Conservation (phyloP, 129 eudicot species). For the Artemisia argyi region DNA sequence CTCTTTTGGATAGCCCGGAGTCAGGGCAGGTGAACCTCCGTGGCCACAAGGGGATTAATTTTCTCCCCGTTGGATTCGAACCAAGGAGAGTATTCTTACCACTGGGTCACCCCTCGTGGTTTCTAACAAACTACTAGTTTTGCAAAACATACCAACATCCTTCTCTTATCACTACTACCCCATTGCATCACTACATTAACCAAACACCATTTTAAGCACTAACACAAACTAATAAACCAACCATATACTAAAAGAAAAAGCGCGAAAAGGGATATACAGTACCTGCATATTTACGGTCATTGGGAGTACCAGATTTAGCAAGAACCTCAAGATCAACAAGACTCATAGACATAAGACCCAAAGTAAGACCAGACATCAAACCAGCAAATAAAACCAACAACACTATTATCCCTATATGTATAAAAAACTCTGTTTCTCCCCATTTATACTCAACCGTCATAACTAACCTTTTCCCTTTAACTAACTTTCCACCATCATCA, state of each 20-base stretch:
- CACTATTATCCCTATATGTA: conserved; percentile 53
- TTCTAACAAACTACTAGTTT: too few species aligned
- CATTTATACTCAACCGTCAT: conserved; percentile 73
- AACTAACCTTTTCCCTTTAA: not conserved
- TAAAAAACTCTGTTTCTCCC: conserved; percentile 53
- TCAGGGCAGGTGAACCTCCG: too few species aligned
- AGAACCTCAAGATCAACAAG: conserved; percentile 99
- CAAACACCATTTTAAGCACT: too few species aligned
- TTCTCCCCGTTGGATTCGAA: too few species aligned
- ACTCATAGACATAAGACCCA: conserved; percentile 95
- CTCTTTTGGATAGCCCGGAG: too few species aligned
- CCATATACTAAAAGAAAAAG: not conserved
- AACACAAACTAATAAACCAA: not conserved
- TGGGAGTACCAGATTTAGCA: conserved; percentile 88
- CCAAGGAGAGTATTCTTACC: too few species aligned
- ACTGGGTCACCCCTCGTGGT: too few species aligned
- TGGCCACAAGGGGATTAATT: too few species aligned
- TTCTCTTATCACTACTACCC: too few species aligned
- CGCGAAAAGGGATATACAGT: not conserved
- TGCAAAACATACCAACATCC: too few species aligned
- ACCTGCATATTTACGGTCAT: conserved; percentile 80
- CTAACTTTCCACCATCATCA: not conserved
- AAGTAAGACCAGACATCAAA: conserved; percentile 90
- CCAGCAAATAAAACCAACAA: conserved; percentile 81
- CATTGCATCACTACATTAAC: too few species aligned